Evolutionary conservation across 2,329 filamentous ascomycete genomes (phyloP), one percentile per base, ranked within the genome.

Genomic region (Ustilaginoidea virens): DNA sequence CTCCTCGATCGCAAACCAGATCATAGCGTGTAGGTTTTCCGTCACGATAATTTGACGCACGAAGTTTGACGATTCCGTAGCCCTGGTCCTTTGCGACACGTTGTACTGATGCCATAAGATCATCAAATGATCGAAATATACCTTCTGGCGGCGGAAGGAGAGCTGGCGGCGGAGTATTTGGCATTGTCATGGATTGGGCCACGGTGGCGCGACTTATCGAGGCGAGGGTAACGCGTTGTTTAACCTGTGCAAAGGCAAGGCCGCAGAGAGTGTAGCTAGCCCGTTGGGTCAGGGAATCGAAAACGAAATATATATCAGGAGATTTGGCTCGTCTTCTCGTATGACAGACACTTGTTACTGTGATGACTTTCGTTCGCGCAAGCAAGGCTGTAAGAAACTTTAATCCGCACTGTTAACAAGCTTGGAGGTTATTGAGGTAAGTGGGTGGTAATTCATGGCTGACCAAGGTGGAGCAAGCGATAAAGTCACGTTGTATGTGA

Each of bases 11-110:
- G 49, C 69, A 74, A 19, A 74, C 69, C 8, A 74, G 55, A 37
- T 74, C 69, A 48, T 72, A 74, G 11, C 69, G 63, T 13, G 69
- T 73, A 1, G 69, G 67, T 40, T 72, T 72, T 34, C 66, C 63
- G 30, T 74, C 69, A 25, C 69, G 67, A 39, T 74, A 74, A 49
- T 74, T 74, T 41, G 67, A 72, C 5, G 69, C 67, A 20, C 69
- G 63, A 8, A 74, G 55, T 52, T 74, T 74, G 38, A 74, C 69
- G 10, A 74, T 67, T 22, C 66, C 66, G 37, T 72, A 74, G 27
- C 69, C 69, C 38, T 73, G 67, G 29, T 73, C 68, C 44, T 73
- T 73, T 5, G 69, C 67, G 4, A 67, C 60, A 23, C 64, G 63
- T 46, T 73, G 69, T 7, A 73, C 66, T 13, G 67, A 61, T 4